Evolutionary conservation across 495 filamentous ascomycete species (phyloP).

Genomic region (Podospora appendiculata): DNA sequence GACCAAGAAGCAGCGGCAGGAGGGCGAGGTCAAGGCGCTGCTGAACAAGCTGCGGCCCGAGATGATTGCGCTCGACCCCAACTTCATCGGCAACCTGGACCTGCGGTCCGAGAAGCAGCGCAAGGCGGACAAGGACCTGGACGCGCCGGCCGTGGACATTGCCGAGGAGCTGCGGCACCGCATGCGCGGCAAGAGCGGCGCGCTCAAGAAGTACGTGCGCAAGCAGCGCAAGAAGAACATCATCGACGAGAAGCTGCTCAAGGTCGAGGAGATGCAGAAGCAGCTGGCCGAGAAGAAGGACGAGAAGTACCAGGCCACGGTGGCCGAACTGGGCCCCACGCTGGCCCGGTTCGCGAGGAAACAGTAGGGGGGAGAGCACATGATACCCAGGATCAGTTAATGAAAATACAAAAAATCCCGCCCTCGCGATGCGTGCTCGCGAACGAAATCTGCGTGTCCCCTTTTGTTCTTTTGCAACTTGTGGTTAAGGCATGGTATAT

Average conservation of each 20-base stretch:
- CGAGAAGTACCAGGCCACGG: slow-evolving; percentile 33
- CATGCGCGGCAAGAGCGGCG: slow-evolving; percentile 86
- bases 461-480: background rate
- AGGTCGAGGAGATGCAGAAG: slow-evolving; percentile 44
- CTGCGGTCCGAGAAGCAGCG: slow-evolving; percentile 64
- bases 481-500: background rate
- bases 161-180: slow-evolving; percentile 60
- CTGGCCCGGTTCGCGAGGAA: slow-evolving; percentile 40
- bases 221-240: slow-evolving; percentile 88
- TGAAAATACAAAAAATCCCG: background rate
- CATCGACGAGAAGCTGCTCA: slow-evolving; percentile 76
- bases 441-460: background rate
- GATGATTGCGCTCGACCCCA: slow-evolving; percentile 92
- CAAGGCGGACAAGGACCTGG: slow-evolving; percentile 65
- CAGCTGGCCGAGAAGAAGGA: slow-evolving; percentile 31
- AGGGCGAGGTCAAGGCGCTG: slow-evolving; percentile 79
- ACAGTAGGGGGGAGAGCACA: slow-evolving; percentile 23
- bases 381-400: slow-evolving; percentile 19
- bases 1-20: slow-evolving; percentile 83
- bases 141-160: slow-evolving; percentile 64
- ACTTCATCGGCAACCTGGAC: slow-evolving; percentile 82
- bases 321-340: slow-evolving; percentile 37
- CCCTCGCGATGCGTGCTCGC: background rate
- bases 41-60: slow-evolving; percentile 92
- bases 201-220: slow-evolving; percentile 73